Percentiles rank a stretch among this genome's conserved stretches.
Conservation (phyloP, 1,284 basidiomycete genomes). For the Trichosporon ovoides region DNA sequence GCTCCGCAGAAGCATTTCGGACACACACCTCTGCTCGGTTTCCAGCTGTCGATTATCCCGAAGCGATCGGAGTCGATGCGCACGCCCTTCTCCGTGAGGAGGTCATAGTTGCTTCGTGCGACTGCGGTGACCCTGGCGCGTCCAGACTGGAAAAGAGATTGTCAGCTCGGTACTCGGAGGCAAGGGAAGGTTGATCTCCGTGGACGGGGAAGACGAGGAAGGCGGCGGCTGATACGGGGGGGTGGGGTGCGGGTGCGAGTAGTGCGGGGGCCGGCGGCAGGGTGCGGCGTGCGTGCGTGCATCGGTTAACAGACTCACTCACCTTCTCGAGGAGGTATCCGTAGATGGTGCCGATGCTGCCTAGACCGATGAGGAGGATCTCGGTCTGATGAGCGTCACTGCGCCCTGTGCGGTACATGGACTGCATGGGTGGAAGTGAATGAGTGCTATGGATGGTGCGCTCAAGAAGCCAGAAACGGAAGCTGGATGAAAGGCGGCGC, state of each 20-base stretch:
- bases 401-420: not conserved
- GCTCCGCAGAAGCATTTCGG: no score
- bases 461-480: not conserved
- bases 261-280: no score
- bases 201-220: no score
- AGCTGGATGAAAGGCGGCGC: no score
- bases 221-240: no score
- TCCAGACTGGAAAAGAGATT: conserved; percentile 51
- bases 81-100: conserved; percentile 54
- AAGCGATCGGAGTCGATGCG: conserved; percentile 59
- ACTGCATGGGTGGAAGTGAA: not conserved
- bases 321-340: conserved; percentile 58
- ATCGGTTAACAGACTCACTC: not conserved
- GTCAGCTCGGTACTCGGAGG: not conserved
- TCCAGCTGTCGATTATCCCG: conserved; percentile 58
- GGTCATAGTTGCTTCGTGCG: conserved; percentile 65
- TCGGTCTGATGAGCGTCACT: conserved; percentile 26
- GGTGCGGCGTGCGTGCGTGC: no score
- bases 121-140: conserved; percentile 65
- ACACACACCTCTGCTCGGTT: conserved; percentile 58
- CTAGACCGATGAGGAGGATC: conserved; percentile 52
- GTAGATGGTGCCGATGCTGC: conserved; percentile 55
- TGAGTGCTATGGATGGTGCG: no score
- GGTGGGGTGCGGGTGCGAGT: no score
- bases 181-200: no score